Base-by-base conservation (phyloP, 371 early-diverging fungal species). In the Mucor saturninus region DNA sequence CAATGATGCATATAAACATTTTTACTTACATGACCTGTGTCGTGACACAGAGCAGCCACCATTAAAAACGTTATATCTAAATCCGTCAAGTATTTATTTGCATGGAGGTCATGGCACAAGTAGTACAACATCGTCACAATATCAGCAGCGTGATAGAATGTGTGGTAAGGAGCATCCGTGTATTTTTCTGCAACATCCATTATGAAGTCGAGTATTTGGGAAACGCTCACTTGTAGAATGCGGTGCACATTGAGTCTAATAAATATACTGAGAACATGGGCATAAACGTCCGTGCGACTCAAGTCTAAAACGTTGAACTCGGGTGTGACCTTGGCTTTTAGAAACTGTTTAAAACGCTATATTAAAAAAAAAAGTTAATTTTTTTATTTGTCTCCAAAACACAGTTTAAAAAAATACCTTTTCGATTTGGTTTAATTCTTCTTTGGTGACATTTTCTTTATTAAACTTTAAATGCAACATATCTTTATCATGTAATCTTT, bases 101-200 rank as follows among this genome's bases (percentile, higher is more conserved):
- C 87, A 39, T 76, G 77, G 69, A 90, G 73, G 40, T 89, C 86
- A 39, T 72, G 76, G n/a, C 93, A 79, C 42, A 91, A 79, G 60
- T 90, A 89, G 69, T 87, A 91, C 30, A 93, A 75, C 66, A 94
- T 87, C 32, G 86, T 87, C 31, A 91, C 87, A 10, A 96, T 93
- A 78, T 96, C 96, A 5, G 88, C 88, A n/a, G 93, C 94, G 64
- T 95, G 96, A 75, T 88, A 85, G 66, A 94, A 94, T 5, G 90
- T 90, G 72, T 95, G 96, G 69, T 95, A 95, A 2, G 93, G 91
- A 38, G 89, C 89, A 15, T 82, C 70, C 11, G 50, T 73, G 67
- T 94, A 94, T 37, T 89, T 86, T 14, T 77, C 69, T 51, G 91
- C 89, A 15, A 94, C 89, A 63, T 91, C 93, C 29, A 92, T 69